These are phyloP conservation scores for Cymbopogon citratus DNA, from an alignment of 176 grass and related monocot species.

Conservation along the genomic window DNA sequence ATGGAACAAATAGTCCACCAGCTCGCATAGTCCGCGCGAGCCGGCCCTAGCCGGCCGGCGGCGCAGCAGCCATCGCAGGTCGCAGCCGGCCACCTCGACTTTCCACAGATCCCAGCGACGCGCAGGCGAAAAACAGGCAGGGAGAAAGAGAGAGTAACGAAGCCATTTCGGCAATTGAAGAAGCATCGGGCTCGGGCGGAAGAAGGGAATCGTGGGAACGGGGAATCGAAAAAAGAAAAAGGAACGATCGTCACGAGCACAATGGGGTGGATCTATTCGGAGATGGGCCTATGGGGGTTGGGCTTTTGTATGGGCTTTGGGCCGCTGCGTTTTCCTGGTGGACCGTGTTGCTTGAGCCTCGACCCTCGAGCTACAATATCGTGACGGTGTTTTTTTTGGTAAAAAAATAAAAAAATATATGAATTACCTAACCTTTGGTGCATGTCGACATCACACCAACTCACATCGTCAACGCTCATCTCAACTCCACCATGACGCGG, in stretches of 20 bases:
- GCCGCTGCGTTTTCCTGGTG: no score
- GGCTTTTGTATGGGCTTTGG: no score
- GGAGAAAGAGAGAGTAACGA: not conserved
- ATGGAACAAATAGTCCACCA: not conserved
- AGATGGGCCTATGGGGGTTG: no score
- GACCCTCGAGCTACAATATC: not conserved
- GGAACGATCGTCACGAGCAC: no score
- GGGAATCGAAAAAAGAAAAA: no score
- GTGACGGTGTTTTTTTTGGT: not conserved
- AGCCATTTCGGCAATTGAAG: not conserved
- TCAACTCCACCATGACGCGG: not conserved
- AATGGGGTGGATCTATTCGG: no score
- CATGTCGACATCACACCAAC: not conserved
- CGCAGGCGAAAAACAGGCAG: not conserved
- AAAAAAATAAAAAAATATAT: not conserved
- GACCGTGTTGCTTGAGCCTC: not conserved
- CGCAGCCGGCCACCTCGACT: constrained; percentile 4
- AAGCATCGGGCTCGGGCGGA: constrained; percentile 10
- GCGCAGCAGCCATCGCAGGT: constrained; percentile 26
- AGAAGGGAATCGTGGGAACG: no score
- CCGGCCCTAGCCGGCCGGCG: constrained; percentile 20
- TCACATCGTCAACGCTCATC: not conserved
- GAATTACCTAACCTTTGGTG: not conserved
- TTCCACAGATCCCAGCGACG: not conserved
- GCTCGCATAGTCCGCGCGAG: constrained; percentile 54